These are phyloP conservation scores for Lasiodiplodia sp. DNA, from an alignment of 2,329 filamentous ascomycete species.

Conservation along the genomic window DNA sequence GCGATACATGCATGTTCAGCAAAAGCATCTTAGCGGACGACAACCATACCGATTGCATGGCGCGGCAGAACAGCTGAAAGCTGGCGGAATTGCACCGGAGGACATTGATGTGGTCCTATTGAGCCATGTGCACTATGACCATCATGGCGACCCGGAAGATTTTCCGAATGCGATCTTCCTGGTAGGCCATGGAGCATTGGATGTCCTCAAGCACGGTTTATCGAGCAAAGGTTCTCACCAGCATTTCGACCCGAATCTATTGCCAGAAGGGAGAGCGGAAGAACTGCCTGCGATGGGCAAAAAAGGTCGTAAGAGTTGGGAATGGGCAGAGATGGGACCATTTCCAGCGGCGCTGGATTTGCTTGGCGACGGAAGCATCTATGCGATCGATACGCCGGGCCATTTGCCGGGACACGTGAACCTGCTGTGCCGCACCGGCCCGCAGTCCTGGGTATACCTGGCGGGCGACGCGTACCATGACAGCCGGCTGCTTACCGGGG, in stretches of 20 bases:
- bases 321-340: conserved; percentile 53
- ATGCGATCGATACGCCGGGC: conserved; percentile 59
- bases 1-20: conserved; percentile 54
- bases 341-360: conserved; percentile 58
- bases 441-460: conserved; percentile 56
- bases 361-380: conserved; percentile 56
- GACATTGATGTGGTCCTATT: conserved; percentile 53
- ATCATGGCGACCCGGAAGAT: conserved; percentile 50
- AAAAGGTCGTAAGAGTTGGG: conserved; percentile 15
- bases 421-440: conserved; percentile 52
- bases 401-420: conserved; percentile 62
- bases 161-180: conserved; percentile 49
- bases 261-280: conserved; percentile 50
- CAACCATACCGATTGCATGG: conserved; percentile 52
- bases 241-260: conserved; percentile 53
- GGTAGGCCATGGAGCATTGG: conserved; percentile 45
- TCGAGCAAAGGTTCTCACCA: conserved; percentile 36
- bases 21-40: conserved; percentile 55
- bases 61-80: conserved; percentile 47
- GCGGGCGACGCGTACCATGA: conserved; percentile 64
- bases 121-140: conserved; percentile 51
- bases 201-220: conserved; percentile 39
- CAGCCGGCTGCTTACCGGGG: conserved; percentile 57
- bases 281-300: conserved; percentile 48
- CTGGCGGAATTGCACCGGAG: conserved; percentile 43